Base-by-base conservation (phyloP, 768 basidiomycete species). In the Phylloporus scabripes region DNA sequence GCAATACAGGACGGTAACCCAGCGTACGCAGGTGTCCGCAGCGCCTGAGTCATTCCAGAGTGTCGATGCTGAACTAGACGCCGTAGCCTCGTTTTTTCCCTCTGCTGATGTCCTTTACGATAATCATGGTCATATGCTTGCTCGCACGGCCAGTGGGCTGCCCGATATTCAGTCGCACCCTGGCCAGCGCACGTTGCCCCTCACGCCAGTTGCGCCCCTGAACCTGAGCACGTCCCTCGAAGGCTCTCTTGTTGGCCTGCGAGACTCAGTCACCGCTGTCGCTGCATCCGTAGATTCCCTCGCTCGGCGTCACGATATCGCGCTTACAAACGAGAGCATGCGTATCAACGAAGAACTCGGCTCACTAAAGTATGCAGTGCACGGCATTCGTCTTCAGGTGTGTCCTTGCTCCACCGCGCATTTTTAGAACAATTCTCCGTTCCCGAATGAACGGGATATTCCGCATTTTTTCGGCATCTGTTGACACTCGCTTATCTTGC, bases 321-420 rank as follows among this genome's bases (percentile, higher is more conserved):
- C 80, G 34, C 65, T 85, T 45, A 74, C 79, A 18, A 85, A 87
- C 55, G 88, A 92, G 64, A 78, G 78, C 40, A 72, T 86, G 60
- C 72, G 87, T 52, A 67, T 84, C 51, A 81, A 79, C 38, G 88
- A 92, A 56, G 88, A 92, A 61, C 73, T 87, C 28, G 78, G 80
- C 56, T 79, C 81, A 18, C 59, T 92, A 42, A 75, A 83, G 44
- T 83, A 77, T 20, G 80, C 75, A 44, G 72, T 90, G 37, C 85
- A 90, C 54, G 88, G 87, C 2, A 64, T 92, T 40, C 74, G 88
- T 47, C 85, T 91, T 75, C 88, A 90, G 78, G 82, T 87, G 48
- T 11, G 76, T 67, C 23, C 32, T 32, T 11, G 44, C 43, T 46
- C 48, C 57, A 48, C 21, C 21, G 2, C 29, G 2, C 29, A 38